Conservation (phyloP, 2,329 filamentous ascomycete species). For the Davidsoniella neocaledoniae region DNA sequence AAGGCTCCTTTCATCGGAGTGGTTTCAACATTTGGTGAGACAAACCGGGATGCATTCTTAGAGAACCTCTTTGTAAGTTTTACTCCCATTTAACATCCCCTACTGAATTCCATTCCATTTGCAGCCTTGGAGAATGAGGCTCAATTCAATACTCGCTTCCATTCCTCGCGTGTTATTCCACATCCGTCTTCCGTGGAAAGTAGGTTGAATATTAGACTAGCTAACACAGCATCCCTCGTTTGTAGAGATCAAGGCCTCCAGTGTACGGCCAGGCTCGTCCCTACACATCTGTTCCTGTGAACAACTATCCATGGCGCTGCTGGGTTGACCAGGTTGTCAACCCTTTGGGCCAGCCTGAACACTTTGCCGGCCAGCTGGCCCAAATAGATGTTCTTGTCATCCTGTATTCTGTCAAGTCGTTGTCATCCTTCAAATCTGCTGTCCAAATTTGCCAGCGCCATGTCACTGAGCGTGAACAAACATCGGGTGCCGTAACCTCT, state of each 20-base stretch:
- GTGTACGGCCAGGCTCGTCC: not conserved
- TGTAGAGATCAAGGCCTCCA: not conserved
- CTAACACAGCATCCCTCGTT: no score
- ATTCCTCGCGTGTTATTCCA: not conserved
- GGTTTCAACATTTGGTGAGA: conserved; percentile 10
- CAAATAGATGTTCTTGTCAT: conserved; percentile 11
- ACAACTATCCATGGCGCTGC: conserved; percentile 9
- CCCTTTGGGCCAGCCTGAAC: conserved; percentile 9
- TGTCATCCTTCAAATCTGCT: conserved; percentile 5
- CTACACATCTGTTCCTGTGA: conserved; percentile 8
- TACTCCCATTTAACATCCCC: not conserved
- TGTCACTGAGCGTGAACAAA: not conserved
- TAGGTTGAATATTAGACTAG: not conserved
- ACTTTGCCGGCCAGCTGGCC: conserved; percentile 10
- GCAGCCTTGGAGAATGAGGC: not conserved
- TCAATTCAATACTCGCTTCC: not conserved
- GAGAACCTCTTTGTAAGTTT: conserved; percentile 11
- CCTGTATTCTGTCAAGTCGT: conserved; percentile 7
- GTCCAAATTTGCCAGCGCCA: conserved; percentile 9
- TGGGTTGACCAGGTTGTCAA: conserved; percentile 12
- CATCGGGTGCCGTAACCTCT: not conserved
- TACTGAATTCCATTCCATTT: not conserved
- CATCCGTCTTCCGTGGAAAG: no score
- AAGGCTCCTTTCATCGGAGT: conserved; percentile 10
- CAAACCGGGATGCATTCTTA: conserved; percentile 6